These are phyloP conservation scores for Botrytis hyacinthi DNA, from an alignment of 2,329 filamentous ascomycete genomes.

Conservation along the genomic window DNA sequence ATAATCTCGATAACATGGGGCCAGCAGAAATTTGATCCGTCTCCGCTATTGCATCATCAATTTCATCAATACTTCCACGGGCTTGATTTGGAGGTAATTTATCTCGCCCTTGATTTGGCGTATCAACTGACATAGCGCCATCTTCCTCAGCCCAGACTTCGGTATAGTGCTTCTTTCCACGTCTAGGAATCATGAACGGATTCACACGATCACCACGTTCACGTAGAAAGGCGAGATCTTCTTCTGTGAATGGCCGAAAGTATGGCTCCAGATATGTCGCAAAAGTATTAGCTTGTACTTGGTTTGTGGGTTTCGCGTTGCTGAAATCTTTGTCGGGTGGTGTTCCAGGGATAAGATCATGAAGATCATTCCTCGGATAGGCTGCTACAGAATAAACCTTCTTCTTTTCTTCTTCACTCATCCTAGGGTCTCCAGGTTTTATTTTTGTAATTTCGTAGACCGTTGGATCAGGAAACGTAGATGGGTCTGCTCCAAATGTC, in stretches of 20 bases:
- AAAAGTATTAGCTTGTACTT: conserved; percentile 92
- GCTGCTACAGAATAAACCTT: conserved; percentile 83
- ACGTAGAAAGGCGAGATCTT: conserved; percentile 88
- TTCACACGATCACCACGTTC: conserved; percentile 82
- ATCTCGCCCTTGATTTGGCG: conserved; percentile 58
- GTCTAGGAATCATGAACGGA: conserved; percentile 82
- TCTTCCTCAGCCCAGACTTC: conserved; percentile 96
- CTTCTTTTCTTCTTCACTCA: conserved; percentile 81
- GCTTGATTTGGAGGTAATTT: conserved; percentile 76
- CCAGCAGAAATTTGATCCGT: conserved; percentile 87
- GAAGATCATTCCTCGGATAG: conserved; percentile 78
- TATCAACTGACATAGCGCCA: conserved; percentile 71
- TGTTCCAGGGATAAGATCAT: conserved; percentile 81
- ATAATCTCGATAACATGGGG: conserved; percentile 76
- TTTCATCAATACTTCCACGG: conserved; percentile 79
- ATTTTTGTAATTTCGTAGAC: conserved; percentile 87
- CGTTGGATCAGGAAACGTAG: conserved; percentile 86
- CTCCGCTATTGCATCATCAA: conserved; percentile 83
- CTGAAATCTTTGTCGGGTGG: conserved; percentile 95
- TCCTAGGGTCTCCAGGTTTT: conserved; percentile 53
- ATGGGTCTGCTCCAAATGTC: conserved; percentile 89
- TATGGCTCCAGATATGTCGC: conserved; percentile 90
- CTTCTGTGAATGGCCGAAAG: conserved; percentile 84
- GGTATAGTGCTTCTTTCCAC: conserved; percentile 80
- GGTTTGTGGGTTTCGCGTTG: conserved; percentile 86